These are phyloP conservation scores for Draba incana DNA, from an alignment of 345 rosid genomes.

Conservation along the genomic window DNA sequence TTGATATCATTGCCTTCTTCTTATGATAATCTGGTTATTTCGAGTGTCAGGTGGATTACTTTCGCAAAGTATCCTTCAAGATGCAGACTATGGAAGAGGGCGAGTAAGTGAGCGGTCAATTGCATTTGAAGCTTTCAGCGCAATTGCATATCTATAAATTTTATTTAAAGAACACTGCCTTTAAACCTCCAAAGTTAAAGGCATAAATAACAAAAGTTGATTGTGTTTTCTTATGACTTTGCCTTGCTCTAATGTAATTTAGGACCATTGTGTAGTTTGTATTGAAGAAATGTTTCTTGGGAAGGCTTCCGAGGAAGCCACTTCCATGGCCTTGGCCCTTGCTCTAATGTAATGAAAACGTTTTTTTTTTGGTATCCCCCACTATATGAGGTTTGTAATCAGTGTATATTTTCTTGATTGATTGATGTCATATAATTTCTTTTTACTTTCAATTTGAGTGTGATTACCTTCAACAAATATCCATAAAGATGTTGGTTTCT, in stretches of 20 bases:
- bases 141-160: background rate
- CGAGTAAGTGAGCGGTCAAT: slow-evolving; percentile 42
- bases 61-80: slow-evolving; percentile 36
- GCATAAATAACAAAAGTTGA: background rate
- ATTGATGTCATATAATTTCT: no score
- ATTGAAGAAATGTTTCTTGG: background rate
- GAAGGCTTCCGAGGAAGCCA: background rate
- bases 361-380: no score
- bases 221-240: background rate
- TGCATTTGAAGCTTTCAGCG: slow-evolving; percentile 5
- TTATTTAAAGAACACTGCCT: background rate
- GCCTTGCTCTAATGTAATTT: no score
- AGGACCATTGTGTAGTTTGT: background rate
- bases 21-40: background rate
- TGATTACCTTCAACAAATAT: no score
- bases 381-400: no score
- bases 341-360: background rate
- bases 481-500: no score
- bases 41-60: slow-evolving; percentile 63
- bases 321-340: background rate
- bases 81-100: slow-evolving; percentile 56
- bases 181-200: background rate
- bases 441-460: no score
- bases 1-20: background rate
- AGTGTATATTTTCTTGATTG: no score